phyloP scores from a whole-genome alignment of 164 flowering plant genomes.

The Aristolochia californica region DNA sequence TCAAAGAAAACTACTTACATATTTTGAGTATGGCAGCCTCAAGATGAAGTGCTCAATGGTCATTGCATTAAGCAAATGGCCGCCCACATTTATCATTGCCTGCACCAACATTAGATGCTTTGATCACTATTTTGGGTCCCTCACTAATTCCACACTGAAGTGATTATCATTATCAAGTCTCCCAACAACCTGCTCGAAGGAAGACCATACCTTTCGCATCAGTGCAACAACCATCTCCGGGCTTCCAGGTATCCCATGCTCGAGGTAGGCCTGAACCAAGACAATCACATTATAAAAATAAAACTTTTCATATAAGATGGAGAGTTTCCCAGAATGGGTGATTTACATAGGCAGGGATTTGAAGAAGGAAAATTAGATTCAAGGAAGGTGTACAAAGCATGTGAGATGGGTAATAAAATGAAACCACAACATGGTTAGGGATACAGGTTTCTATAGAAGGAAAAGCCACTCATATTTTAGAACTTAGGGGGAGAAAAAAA shows the following conservation, averaged over 20 bases:
- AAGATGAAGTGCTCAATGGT: conserved; percentile 88
- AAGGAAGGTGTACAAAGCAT: too few relatives aligned
- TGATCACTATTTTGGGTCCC: background rate
- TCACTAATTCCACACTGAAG: background rate
- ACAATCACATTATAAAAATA: background rate
- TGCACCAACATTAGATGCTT: conserved; percentile 15
- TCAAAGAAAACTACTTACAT: conserved; percentile 28
- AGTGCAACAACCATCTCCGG: conserved; percentile 56
- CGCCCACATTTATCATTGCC: conserved; percentile 75
- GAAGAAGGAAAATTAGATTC: too few relatives aligned
- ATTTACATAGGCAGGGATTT: too few relatives aligned
- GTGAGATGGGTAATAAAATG: too few relatives aligned
- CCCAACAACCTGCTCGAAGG: background rate
- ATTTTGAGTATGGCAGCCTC: conserved; percentile 72
- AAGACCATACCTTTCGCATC: conserved; percentile 66
- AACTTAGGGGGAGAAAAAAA: too few relatives aligned
- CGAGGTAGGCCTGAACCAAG: conserved; percentile 61
- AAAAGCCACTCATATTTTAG: too few relatives aligned
- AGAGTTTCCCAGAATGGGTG: too few relatives aligned
- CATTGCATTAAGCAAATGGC: conserved; percentile 64
- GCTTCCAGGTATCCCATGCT: conserved; percentile 70
- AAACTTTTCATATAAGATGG: too few relatives aligned
- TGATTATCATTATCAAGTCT: background rate
- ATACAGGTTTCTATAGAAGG: too few relatives aligned
- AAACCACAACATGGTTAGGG: too few relatives aligned